phyloP scores from a whole-genome alignment of 106 monocot species.

The Ottelia alismoides region DNA sequence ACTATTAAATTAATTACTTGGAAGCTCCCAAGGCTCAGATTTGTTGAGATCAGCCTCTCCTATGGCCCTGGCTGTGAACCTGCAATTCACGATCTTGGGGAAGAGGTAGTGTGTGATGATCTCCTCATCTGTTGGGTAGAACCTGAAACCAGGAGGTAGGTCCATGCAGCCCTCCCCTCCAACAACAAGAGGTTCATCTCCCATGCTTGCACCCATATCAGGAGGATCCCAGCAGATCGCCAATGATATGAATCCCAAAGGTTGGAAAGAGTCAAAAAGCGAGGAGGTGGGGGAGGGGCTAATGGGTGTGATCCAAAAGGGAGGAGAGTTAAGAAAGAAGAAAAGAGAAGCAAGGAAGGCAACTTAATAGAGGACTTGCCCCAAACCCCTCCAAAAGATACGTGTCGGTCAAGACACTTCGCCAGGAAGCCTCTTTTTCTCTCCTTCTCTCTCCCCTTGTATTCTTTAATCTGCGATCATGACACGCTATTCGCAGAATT shows the following conservation, averaged over 20 bases:
- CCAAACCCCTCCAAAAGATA: constrained; percentile 2
- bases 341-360: neutral
- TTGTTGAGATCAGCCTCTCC: constrained; percentile 40
- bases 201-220: neutral
- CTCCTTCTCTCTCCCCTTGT: too few relatives aligned
- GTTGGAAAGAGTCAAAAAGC: neutral
- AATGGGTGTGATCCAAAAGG: neutral
- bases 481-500: too few relatives aligned
- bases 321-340: constrained; percentile 4
- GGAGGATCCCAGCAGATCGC: too few relatives aligned
- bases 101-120: constrained; percentile 33
- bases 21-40: constrained; percentile 52
- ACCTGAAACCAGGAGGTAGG: constrained; percentile 40
- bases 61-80: constrained; percentile 22
- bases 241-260: neutral
- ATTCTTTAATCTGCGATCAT: too few relatives aligned
- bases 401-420: constrained; percentile 5
- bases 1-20: too few relatives aligned
- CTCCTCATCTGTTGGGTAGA: constrained; percentile 50
- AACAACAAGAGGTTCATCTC: neutral
- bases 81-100: constrained; percentile 13
- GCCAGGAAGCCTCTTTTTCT: too few relatives aligned
- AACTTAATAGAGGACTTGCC: constrained; percentile 1
- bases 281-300: neutral
- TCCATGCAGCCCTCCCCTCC: constrained; percentile 6